Evolutionary conservation across 1,284 basidiomycete genomes (phyloP).

Genomic region (Xerocomus minutiporus): DNA sequence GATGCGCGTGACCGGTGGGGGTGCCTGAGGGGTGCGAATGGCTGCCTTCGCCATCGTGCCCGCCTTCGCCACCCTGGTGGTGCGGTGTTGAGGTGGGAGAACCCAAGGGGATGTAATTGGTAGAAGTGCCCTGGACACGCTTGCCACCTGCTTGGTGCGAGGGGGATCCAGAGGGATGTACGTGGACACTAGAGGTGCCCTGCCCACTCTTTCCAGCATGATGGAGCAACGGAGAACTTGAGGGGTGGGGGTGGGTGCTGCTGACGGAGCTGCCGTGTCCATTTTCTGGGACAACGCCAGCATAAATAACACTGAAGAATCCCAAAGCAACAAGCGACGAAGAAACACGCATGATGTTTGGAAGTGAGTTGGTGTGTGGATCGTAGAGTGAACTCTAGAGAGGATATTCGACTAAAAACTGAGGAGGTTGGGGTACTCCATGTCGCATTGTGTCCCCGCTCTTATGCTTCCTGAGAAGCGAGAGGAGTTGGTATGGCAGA

Average conservation of each 20-base stretch:
- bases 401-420: neutral
- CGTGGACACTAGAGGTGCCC: neutral
- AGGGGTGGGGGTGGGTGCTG: neutral
- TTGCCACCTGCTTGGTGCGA: too few species aligned
- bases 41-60: neutral
- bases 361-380: neutral
- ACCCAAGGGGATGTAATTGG: neutral
- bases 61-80: neutral
- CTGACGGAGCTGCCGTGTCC: neutral
- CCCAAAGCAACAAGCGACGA: constrained; percentile 2
- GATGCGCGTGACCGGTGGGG: neutral
- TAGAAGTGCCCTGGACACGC: too few species aligned
- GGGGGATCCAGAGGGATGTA: neutral
- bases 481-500: neutral
- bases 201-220: neutral
- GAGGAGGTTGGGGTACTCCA: neutral
- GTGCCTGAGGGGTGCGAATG: neutral
- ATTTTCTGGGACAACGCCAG: constrained; percentile 3
- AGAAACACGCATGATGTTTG: constrained; percentile 11
- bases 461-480: neutral
- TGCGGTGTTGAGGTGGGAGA: neutral
- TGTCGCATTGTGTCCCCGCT: neutral
- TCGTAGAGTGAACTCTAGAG: neutral
- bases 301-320: constrained; percentile 9
- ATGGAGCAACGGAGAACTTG: neutral